Conservation (phyloP, 1,284 basidiomycete species). For the Cutaneotrichosporon spelunceum region DNA sequence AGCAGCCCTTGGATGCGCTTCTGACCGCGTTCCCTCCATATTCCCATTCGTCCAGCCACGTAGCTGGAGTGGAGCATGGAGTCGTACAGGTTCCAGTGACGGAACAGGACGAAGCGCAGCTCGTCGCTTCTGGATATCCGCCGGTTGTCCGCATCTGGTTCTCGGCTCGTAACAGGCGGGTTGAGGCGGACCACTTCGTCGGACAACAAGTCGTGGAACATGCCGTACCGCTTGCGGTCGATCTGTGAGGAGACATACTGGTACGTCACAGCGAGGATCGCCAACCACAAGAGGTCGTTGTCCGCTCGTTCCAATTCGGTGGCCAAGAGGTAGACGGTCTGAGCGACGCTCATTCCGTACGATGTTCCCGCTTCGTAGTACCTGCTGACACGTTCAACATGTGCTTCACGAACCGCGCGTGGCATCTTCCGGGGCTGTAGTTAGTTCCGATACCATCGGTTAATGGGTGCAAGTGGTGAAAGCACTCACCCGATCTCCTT, state of each 20-base stretch:
- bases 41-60: slow-evolving; percentile 87
- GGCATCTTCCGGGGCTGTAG: slow-evolving; percentile 57
- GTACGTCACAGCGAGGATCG: slow-evolving; percentile 87
- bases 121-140: slow-evolving; percentile 78
- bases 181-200: slow-evolving; percentile 90
- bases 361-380: slow-evolving; percentile 84
- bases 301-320: slow-evolving; percentile 84
- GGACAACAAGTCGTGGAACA: slow-evolving; percentile 68
- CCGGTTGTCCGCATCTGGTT: slow-evolving; percentile 63
- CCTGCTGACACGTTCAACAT: slow-evolving; percentile 65
- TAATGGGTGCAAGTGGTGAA: not conserved
- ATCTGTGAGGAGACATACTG: slow-evolving; percentile 87
- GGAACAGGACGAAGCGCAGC: slow-evolving; percentile 86
- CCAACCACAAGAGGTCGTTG: slow-evolving; percentile 91
- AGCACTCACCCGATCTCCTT: slow-evolving; percentile 30
- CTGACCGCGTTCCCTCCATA: slow-evolving; percentile 91
- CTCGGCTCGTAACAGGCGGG: slow-evolving; percentile 50
- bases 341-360: slow-evolving; percentile 84
- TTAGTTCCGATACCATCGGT: slow-evolving; percentile 3
- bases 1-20: slow-evolving; percentile 85
- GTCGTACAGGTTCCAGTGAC: slow-evolving; percentile 97
- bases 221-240: slow-evolving; percentile 80
- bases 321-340: slow-evolving; percentile 84
- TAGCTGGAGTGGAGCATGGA: slow-evolving; percentile 98
- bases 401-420: slow-evolving; percentile 64